These are phyloP conservation scores for Graphiopsis chlorocephala DNA, from an alignment of 2,329 filamentous ascomycete species.

Conservation along the genomic window DNA sequence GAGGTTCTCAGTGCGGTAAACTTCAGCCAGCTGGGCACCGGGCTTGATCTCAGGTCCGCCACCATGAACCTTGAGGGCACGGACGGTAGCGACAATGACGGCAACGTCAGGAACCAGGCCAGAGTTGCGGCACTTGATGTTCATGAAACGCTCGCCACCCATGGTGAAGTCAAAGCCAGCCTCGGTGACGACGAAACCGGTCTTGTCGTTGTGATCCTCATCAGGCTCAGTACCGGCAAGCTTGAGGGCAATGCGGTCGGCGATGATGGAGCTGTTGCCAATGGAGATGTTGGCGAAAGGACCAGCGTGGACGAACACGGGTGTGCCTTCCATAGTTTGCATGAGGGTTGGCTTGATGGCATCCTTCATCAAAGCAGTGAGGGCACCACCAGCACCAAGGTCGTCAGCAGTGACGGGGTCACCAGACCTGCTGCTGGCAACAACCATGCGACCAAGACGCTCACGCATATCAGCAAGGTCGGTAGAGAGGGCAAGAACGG, in stretches of 20 bases:
- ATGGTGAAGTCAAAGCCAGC: constrained; percentile 99
- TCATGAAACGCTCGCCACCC: constrained; percentile 99
- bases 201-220: constrained; percentile 77
- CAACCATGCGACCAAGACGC: constrained; percentile 90
- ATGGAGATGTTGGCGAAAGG: constrained; percentile 99
- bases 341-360: constrained; percentile 98
- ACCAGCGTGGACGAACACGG: constrained; percentile 94
- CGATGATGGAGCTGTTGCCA: constrained; percentile 90
- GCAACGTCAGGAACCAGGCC: constrained; percentile 90
- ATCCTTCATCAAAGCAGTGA: constrained; percentile 95
- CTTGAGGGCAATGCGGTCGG: constrained; percentile 93
- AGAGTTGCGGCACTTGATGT: constrained; percentile 97
- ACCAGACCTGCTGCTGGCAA: constrained; percentile 79
- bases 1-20: constrained; percentile 91
- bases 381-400: constrained; percentile 84
- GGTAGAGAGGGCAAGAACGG: constrained; percentile 90
- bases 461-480: constrained; percentile 85
- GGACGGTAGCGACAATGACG: constrained; percentile 91
- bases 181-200: constrained; percentile 93
- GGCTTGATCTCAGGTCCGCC: constrained; percentile 91
- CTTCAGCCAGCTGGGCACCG: constrained; percentile 77
- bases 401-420: constrained; percentile 96
- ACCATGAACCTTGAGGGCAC: constrained; percentile 94
- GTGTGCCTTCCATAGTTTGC: constrained; percentile 96
- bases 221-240: constrained; percentile 90